These are phyloP conservation scores for Piper betle DNA, from an alignment of 164 flowering plant species.

Conservation along the genomic window DNA sequence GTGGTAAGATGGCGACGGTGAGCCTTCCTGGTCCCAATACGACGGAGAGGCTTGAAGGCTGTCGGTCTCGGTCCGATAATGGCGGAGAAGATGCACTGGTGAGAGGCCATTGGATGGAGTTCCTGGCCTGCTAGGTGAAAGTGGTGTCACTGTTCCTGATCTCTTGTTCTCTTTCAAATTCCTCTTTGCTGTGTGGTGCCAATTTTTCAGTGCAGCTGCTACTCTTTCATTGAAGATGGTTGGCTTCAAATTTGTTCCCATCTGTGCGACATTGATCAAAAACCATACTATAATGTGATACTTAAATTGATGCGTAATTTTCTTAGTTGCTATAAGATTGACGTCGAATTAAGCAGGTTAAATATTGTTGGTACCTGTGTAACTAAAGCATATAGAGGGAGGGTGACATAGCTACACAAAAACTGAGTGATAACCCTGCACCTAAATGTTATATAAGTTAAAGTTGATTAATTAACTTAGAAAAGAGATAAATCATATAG, in stretches of 20 bases:
- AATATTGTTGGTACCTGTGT: slow-evolving; percentile 42
- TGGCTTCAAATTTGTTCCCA: slow-evolving; percentile 78
- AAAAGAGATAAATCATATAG: not conserved
- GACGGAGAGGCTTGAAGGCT: slow-evolving; percentile 35
- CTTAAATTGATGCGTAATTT: not conserved
- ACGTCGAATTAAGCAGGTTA: no score
- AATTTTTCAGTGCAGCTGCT: slow-evolving; percentile 39
- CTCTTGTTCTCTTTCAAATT: slow-evolving; percentile 30
- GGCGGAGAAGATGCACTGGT: slow-evolving; percentile 42
- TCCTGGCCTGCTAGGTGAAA: slow-evolving; percentile 40
- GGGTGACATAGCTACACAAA: slow-evolving; percentile 73
- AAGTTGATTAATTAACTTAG: not conserved
- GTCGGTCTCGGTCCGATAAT: slow-evolving; percentile 25
- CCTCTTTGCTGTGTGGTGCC: slow-evolving; percentile 65
- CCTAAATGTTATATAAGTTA: not conserved
- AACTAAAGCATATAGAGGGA: slow-evolving; percentile 82
- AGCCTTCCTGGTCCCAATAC: slow-evolving; percentile 26
- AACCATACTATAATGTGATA: not conserved
- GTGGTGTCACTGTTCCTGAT: slow-evolving; percentile 24
- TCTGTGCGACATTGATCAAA: slow-evolving; percentile 22
- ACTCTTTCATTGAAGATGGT: slow-evolving; percentile 40
- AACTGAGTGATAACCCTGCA: slow-evolving; percentile 44
- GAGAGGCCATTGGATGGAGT: slow-evolving; percentile 40
- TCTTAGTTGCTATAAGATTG: no score
- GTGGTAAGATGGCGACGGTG: slow-evolving; percentile 24